A percentile compares a stretch with the other conserved stretches of the same genome.
Conservation (phyloP, 2,329 filamentous ascomycete genomes). For the Epichloe amarillans region DNA sequence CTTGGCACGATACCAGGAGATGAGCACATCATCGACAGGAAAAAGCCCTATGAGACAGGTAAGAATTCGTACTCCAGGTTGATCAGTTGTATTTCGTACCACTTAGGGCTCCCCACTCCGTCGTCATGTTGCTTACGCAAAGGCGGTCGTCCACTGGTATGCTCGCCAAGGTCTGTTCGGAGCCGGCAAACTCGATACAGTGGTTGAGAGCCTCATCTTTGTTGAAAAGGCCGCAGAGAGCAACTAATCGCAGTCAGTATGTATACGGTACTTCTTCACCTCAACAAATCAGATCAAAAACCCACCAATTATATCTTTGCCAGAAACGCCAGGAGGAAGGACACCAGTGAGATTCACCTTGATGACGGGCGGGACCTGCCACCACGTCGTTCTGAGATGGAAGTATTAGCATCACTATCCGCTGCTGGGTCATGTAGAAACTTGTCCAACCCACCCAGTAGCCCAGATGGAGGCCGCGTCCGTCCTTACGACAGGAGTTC, state of each 20-base stretch:
- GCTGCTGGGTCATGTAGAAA: not conserved
- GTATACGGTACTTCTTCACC: conserved; percentile 25
- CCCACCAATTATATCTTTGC: too few species aligned
- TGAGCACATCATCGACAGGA: conserved; percentile 61
- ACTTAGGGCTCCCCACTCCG: conserved; percentile 60
- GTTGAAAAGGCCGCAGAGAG: conserved; percentile 73
- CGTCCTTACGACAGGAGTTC: conserved; percentile 68
- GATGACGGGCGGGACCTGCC: conserved; percentile 73
- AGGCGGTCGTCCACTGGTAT: conserved; percentile 62
- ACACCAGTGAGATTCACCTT: conserved; percentile 65
- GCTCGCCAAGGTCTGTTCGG: conserved; percentile 60
- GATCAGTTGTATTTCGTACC: too few species aligned
- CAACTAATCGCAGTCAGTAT: conserved; percentile 49
- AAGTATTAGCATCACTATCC: not conserved
- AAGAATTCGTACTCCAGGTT: not conserved
- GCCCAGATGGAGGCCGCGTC: conserved; percentile 81
- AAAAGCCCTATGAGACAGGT: conserved; percentile 30
- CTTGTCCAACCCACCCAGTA: conserved; percentile 27
- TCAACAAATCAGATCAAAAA: too few species aligned
- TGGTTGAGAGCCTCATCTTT: conserved; percentile 89
- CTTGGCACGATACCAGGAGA: conserved; percentile 63
- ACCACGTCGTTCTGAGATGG: conserved; percentile 56
- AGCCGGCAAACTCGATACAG: conserved; percentile 74
- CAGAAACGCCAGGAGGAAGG: conserved; percentile 56
- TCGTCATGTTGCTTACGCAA: conserved; percentile 59